Percentiles rank a stretch among this genome's conserved stretches.
Evolutionary conservation across 805 yeast species (phyloP).

Genomic region (Kuraishia cidri): DNA sequence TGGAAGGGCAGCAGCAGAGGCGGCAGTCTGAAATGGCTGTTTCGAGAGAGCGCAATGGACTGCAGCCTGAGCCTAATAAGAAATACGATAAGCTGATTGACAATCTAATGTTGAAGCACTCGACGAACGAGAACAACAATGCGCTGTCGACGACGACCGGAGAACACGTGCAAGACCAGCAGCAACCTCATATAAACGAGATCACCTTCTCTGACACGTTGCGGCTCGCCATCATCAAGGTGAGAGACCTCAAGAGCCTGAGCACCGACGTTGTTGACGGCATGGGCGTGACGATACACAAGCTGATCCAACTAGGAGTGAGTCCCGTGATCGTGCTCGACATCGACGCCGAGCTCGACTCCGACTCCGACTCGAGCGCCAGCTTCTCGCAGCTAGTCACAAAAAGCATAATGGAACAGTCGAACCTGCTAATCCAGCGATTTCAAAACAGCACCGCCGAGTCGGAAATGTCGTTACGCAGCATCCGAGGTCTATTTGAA

Average conservation of each 20-base stretch:
- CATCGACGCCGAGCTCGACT: constrained; percentile 13
- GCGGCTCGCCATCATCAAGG: constrained; percentile 48
- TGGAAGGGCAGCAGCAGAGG: neutral
- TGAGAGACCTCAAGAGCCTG: constrained; percentile 29
- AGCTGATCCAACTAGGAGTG: constrained; percentile 57
- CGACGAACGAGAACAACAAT: constrained; percentile 6
- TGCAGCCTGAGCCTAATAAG: constrained; percentile 10
- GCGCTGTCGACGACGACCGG: neutral
- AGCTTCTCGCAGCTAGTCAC: constrained; percentile 4
- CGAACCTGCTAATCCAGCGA: constrained; percentile 10
- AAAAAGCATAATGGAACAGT: constrained; percentile 12
- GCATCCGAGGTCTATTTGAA: constrained; percentile 25
- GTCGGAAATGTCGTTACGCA: constrained; percentile 12
- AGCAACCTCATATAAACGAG: constrained; percentile 3
- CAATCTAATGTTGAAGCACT: constrained; percentile 11
- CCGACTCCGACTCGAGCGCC: neutral
- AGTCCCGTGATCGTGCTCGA: constrained; percentile 66
- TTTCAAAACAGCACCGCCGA: constrained; percentile 6
- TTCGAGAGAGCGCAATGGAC: neutral
- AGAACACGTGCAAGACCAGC: no score
- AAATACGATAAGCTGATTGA: constrained; percentile 25
- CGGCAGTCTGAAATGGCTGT: neutral
- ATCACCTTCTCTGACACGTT: constrained; percentile 26
- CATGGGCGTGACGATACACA: constrained; percentile 45
- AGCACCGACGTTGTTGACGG: constrained; percentile 25